Conservation (phyloP, 306 rosid genomes). For the Quercus agrifolia region DNA sequence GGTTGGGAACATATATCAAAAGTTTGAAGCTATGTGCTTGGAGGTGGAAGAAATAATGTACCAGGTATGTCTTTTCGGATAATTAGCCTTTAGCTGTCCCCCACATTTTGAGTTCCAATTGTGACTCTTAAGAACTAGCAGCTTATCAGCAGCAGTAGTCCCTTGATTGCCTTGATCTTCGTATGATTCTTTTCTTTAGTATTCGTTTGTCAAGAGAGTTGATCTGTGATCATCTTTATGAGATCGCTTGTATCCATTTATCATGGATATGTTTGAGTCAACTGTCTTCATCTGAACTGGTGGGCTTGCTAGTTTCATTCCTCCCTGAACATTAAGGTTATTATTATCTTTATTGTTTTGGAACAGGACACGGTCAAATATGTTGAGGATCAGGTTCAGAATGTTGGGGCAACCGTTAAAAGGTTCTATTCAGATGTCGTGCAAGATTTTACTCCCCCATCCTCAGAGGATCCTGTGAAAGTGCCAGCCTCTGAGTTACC, state of each 20-base stretch:
- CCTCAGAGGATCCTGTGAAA: slow-evolving; percentile 38
- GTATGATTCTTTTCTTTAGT: background rate
- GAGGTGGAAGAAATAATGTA: slow-evolving; percentile 72
- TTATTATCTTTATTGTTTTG: slow-evolving; percentile 15
- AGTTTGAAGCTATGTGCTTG: slow-evolving; percentile 74
- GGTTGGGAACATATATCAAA: slow-evolving; percentile 68
- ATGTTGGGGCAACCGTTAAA: slow-evolving; percentile 70
- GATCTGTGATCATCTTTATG: slow-evolving; percentile 3
- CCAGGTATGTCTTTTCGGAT: slow-evolving; percentile 49
- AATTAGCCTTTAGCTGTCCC: slow-evolving; percentile 9
- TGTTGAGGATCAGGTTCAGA: slow-evolving; percentile 77
- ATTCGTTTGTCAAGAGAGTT: slow-evolving; percentile 2
- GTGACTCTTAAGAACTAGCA: background rate
- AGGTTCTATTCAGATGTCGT: slow-evolving; percentile 64
- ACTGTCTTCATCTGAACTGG: background rate
- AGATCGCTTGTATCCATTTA: background rate
- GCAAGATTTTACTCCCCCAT: slow-evolving; percentile 61
- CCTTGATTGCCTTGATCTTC: slow-evolving; percentile 3
- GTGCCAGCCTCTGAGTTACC: slow-evolving; percentile 27
- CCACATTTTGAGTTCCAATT: background rate
- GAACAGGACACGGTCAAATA: slow-evolving; percentile 67
- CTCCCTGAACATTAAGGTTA: background rate
- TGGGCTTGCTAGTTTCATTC: background rate
- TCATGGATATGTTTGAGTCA: slow-evolving; percentile 2
- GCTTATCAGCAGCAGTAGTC: background rate